These are phyloP conservation scores for Aureobasidium sp. DNA, from an alignment of 2,329 filamentous ascomycete genomes.

Conservation along the genomic window DNA sequence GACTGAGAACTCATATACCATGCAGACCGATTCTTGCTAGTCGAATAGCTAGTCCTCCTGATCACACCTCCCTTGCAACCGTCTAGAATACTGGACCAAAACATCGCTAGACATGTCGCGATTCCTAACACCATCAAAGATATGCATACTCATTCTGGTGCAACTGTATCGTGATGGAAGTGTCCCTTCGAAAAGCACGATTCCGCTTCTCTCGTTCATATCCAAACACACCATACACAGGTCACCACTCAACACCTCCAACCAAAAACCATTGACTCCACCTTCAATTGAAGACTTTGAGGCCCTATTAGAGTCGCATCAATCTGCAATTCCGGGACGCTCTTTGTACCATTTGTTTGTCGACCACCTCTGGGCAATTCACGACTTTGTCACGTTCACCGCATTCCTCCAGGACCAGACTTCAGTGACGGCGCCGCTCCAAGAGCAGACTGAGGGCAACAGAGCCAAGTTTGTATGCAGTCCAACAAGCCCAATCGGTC, in stretches of 20 bases:
- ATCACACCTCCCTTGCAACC: neutral
- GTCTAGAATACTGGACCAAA: neutral
- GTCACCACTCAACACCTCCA: constrained; percentile 12
- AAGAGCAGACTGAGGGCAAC: constrained; percentile 40
- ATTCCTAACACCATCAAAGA: constrained; percentile 80
- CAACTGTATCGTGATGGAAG: constrained; percentile 54
- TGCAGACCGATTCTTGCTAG: neutral
- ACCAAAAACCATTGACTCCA: constrained; percentile 29
- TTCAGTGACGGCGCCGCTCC: constrained; percentile 25
- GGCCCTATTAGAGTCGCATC: constrained; percentile 26
- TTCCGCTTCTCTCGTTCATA: constrained; percentile 71
- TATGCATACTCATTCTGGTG: constrained; percentile 71
- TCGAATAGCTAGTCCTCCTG: neutral
- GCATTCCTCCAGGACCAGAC: constrained; percentile 8
- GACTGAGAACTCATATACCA: neutral
- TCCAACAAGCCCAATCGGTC: constrained; percentile 67
- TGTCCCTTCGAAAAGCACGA: constrained; percentile 29
- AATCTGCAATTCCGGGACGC: constrained; percentile 57
- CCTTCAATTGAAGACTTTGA: constrained; percentile 25
- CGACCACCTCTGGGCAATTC: constrained; percentile 70
- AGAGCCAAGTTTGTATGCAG: constrained; percentile 50
- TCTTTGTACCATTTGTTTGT: constrained; percentile 86
- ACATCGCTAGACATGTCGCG: constrained; percentile 52
- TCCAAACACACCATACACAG: constrained; percentile 50
- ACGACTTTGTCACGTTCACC: constrained; percentile 11